Base-by-base conservation (phyloP, 192 early-diverging fungal genomes). In the Linnemannia elongata region DNA sequence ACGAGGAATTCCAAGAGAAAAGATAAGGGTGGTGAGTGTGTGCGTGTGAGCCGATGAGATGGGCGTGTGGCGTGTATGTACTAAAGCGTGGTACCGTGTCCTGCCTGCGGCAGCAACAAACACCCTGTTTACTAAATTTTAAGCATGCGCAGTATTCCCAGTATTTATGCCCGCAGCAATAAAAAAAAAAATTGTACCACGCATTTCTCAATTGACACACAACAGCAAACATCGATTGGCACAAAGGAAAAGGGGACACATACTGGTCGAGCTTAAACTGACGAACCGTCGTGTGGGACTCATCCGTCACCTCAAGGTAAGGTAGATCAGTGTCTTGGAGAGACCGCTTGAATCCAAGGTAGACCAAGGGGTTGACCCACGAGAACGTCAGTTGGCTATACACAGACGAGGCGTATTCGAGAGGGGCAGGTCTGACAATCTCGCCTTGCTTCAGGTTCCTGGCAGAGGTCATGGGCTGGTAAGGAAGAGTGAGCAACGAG, bases 251-350 rank as follows among this genome's bases (percentile, higher is more conserved):
- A 54, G 15, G 30, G 15, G 8, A 27, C 7, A 74, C 63, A 57
- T 86, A 86, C 83, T 86, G 71, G 54, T 55, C 1, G 36, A 10
- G 41, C 8, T 77, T 47, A 49, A 72, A 79, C 41, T 73, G 76
- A 18, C 24, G 12, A 12, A 72, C 47, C 6, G 83, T 68, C 30
- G 24, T 49, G 27, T 76, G 20, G 6, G 83, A 76, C 36, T 80
- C 77, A 49, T 96, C 93, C 1, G 80, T 72, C 8, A 81, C 52
- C 42, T 89, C 82, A 9, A 97, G 88, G 4, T 88, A 76, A 70
- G 92, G 94, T 12, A 97, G 72, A 72, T 97, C 94, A 12, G 78
- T 78, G 36, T 89, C 83, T 24, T 90, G 89, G 18, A 97, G 89
- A 18, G 90, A 88, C 41, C 90, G 79, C 57, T 72, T 83, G 35